Evolutionary conservation across 2,329 filamentous ascomycete species (phyloP), one percentile per base, ranked within the genome.

Genomic region (Ophiostoma montium): DNA sequence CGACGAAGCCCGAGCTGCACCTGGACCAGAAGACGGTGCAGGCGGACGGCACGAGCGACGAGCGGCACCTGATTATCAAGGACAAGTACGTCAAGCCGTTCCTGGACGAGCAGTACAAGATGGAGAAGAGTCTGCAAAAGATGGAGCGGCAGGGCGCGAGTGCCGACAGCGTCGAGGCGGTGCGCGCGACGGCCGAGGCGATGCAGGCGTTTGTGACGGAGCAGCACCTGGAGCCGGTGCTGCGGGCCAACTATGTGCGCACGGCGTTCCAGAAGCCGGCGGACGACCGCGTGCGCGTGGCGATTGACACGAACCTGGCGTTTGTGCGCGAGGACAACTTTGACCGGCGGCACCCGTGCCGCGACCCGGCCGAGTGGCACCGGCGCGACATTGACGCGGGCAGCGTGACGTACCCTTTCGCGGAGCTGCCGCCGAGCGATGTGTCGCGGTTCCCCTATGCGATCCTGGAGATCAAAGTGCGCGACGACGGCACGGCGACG

Each of bases 241-340:
- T 98, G 48, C 80, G 92, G 46, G 92, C 92, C 54, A 95, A 94
- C 66, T 96, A 96, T 63, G 85, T 82, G 35, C 84, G 92, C 54
- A 94, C 88, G 1, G 92, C 92, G 1, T 98, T 96, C 70, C 92
- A 98, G 65, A 95, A 95, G 56, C 92, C 92, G 6, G 80, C 86
- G 13, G 89, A 98, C 62, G 81, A 94, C 63, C 83, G 86, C 18
- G 82, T 98, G 43, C 81, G 92, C 49, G 86, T 98, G 57, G 89
- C 88, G 6, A 84, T 98, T 52, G 92, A 98, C 63, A 95, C 88
- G 0, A 80, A 94, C 57, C 72, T 98, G 31, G 88, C 87, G 21
- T 84, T 96, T 57, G 94, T 98, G 59, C 75, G 80, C 46, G 80
- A 84, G 60, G 80, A 84, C 58, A 76, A 84, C 2, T 72, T 98